Evolutionary conservation across 345 rosid species (phyloP), one percentile per base, ranked within the genome.

Genomic region (Cardamine chenopodiifolia): DNA sequence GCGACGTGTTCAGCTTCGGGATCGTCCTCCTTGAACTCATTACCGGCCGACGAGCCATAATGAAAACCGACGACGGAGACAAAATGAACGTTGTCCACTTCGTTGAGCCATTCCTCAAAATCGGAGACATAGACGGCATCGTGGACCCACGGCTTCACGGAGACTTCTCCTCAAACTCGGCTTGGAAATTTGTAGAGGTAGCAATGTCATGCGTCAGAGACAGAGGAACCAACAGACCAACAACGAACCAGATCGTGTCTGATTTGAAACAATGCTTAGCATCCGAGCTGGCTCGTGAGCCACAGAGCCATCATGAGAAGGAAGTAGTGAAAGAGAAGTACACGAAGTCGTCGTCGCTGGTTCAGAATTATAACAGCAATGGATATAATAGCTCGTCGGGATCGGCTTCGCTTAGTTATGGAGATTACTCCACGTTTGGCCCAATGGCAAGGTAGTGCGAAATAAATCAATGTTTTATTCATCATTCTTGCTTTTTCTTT

Each of bases 1-100:
- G 89, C 28, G 91, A 87, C 61, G 85, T 87, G 9, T 87, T 80
- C 74, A 82, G 87, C 25, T 85, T 85, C 15, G 87, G 89, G 26
- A 71, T 87, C 25, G 81, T 87, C 42, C 81, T 87, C 13, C 40
- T 87, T 4, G 86, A 87, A 80, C 49, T 87, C 54, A 79, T 87
- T 26, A 87, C 89, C 13, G 89, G 89, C 6, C 54, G 34, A 67
- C 73, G 82, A n/a, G 83, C 84, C 3, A 65, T 85, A 3, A 74
- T 80, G 59, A 74, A 70, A 68, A 78, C 76, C 2, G 61, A 67
- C 6, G 78, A 65, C 19, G 71, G 78, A 22, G 70, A 66, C 26
- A 82, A 82, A 59, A 78, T 87, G 56, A 73, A 62, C 65, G 67
- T 73, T 25, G 75, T 80, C 20, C 71, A 78, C 18, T 73, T 34